These are phyloP conservation scores for Haplosporangium gracile DNA, from an alignment of 192 early-diverging fungal species.

Conservation along the genomic window DNA sequence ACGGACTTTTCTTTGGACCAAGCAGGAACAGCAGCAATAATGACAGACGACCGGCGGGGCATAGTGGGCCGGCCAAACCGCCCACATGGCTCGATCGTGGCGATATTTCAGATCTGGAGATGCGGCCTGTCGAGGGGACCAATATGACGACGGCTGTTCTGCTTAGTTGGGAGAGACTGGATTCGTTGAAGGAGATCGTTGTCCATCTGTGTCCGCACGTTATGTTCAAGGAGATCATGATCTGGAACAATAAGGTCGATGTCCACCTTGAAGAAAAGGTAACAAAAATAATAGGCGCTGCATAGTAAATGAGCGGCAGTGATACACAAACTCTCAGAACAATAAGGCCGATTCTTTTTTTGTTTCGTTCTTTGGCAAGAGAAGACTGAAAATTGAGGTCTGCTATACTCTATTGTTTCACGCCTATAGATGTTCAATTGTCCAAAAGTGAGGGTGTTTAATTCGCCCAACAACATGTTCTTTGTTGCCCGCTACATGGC, in stretches of 20 bases:
- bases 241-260: conserved; percentile 68
- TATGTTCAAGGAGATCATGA: conserved; percentile 69
- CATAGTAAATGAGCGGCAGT: neutral
- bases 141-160: conserved; percentile 62
- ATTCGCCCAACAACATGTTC: conserved; percentile 63
- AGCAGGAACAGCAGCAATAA: neutral
- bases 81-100: conserved; percentile 49
- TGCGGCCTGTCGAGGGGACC: conserved; percentile 64
- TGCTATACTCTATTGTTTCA: neutral
- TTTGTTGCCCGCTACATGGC: conserved; percentile 70
- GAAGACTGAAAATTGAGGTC: neutral
- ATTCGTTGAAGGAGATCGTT: conserved; percentile 60
- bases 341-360: too few species aligned
- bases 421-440: conserved; percentile 61
- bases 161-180: conserved; percentile 51
- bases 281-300: neutral
- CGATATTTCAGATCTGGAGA: conserved; percentile 39
- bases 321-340: neutral
- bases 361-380: neutral
- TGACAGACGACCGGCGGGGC: neutral
- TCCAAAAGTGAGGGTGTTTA: conserved; percentile 61
- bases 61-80: neutral
- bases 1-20: conserved; percentile 30
- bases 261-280: conserved; percentile 61
- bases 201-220: conserved; percentile 64